A percentile compares a stretch with the other conserved stretches of the same genome.
phyloP scores from a whole-genome alignment of 805 yeast genomes.

The Suhomyces sp. region DNA sequence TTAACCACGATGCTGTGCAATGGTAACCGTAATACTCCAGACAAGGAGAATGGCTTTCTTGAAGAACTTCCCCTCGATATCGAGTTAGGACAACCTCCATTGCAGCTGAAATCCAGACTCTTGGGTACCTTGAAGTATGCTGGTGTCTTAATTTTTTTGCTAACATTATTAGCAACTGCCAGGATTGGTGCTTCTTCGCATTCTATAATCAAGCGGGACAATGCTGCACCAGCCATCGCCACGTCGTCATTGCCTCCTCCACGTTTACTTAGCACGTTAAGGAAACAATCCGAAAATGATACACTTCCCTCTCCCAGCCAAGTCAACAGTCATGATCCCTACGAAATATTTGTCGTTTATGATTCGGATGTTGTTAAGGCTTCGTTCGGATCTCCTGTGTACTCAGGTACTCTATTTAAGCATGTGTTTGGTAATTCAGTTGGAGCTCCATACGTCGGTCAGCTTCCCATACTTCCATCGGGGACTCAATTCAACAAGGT shows the following conservation, averaged over 20 bases:
- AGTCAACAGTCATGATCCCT: background rate
- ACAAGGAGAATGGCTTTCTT: background rate
- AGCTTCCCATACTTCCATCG: conserved; percentile 41
- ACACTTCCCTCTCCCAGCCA: background rate
- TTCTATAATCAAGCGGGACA: background rate
- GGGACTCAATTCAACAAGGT: conserved; percentile 47
- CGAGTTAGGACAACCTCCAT: background rate
- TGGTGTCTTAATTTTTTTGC: background rate
- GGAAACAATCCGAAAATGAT: background rate
- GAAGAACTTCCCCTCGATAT: background rate
- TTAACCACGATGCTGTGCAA: too few relatives aligned
- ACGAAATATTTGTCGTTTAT: conserved; percentile 17
- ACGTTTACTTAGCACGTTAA: background rate
- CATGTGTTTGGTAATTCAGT: conserved; percentile 57
- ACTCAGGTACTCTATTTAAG: conserved; percentile 38
- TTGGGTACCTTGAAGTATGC: background rate
- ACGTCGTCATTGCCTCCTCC: background rate
- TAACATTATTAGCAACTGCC: background rate
- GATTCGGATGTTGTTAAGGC: conserved; percentile 15
- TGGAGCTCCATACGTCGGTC: conserved; percentile 50
- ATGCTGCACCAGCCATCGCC: background rate
- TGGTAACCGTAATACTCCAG: too few relatives aligned
- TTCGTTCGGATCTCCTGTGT: conserved; percentile 32
- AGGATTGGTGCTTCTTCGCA: background rate
- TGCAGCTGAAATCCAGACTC: background rate